These are phyloP conservation scores for Cordyceps cateniannulata DNA, from an alignment of 2,329 filamentous ascomycete species.

Conservation along the genomic window DNA sequence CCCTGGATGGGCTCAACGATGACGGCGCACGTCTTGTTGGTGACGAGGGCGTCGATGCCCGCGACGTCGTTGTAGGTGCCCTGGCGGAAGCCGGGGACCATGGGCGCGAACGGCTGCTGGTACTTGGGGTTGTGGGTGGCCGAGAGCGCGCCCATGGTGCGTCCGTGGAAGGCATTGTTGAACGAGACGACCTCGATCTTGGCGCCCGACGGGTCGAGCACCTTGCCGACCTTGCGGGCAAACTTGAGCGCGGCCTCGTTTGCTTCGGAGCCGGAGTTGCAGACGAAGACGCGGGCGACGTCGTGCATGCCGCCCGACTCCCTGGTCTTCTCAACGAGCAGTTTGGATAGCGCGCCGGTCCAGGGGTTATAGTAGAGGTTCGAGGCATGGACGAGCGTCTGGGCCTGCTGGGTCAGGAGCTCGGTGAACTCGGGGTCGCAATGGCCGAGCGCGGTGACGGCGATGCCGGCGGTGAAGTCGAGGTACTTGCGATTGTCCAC, in stretches of 20 bases:
- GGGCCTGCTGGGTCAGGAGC: constrained; percentile 71
- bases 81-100: constrained; percentile 89
- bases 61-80: constrained; percentile 78
- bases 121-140: constrained; percentile 98
- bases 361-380: constrained; percentile 97
- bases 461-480: constrained; percentile 93
- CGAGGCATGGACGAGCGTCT: constrained; percentile 81
- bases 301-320: constrained; percentile 77
- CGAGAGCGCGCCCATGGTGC: constrained; percentile 92
- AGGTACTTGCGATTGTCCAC: constrained; percentile 83
- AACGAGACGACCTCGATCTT: constrained; percentile 90
- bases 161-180: constrained; percentile 86
- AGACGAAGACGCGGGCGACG: constrained; percentile 77
- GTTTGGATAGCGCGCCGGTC: constrained; percentile 82
- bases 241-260: constrained; percentile 99
- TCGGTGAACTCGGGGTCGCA: constrained; percentile 72
- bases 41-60: constrained; percentile 67
- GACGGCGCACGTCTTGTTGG: constrained; percentile 82
- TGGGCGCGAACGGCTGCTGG: constrained; percentile 87
- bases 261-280: constrained; percentile 93
- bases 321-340: constrained; percentile 74
- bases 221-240: constrained; percentile 81
- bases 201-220: constrained; percentile 59
- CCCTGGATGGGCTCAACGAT: constrained; percentile 97
- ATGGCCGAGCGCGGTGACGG: constrained; percentile 88